phyloP scores from a whole-genome alignment of 1,139 yeast genomes.

The Scheffersomyces illinoinensis region DNA sequence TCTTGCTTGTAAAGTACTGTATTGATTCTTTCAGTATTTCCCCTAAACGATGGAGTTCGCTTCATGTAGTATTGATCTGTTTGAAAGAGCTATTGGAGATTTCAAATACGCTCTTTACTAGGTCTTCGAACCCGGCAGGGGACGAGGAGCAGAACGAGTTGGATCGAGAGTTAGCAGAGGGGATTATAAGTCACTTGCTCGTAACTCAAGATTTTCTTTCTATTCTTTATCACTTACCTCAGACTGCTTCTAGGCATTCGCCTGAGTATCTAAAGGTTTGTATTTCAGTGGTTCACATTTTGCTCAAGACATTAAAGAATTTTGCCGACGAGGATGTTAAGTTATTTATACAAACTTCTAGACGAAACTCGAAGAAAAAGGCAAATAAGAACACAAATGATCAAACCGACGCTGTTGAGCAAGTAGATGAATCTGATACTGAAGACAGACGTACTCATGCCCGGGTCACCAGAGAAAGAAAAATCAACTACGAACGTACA shows the following conservation, averaged over 20 bases:
- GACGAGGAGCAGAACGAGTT: conserved; percentile 53
- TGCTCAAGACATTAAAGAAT: conserved; percentile 67
- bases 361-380: conserved; percentile 28
- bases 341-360: conserved; percentile 53
- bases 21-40: conserved; percentile 46
- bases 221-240: conserved; percentile 60
- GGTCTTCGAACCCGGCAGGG: conserved; percentile 30
- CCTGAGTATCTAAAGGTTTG: conserved; percentile 61
- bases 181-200: conserved; percentile 52
- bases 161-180: conserved; percentile 49
- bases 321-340: conserved; percentile 64
- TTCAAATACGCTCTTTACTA: conserved; percentile 50
- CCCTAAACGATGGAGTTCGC: conserved; percentile 52
- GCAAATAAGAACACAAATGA: conserved; percentile 23
- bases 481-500: conserved; percentile 46
- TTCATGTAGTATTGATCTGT: conserved; percentile 72
- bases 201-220: conserved; percentile 65
- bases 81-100: conserved; percentile 64
- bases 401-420: conserved; percentile 31
- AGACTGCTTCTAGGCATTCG: conserved; percentile 65
- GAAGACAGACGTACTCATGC: conserved; percentile 41
- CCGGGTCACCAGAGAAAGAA: conserved; percentile 44
- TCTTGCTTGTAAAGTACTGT: conserved; percentile 58
- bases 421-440: conserved; percentile 44
- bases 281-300: conserved; percentile 65